Evolutionary conservation across 805 yeast species (phyloP).

Genomic region (Kuraishia hungarica): DNA sequence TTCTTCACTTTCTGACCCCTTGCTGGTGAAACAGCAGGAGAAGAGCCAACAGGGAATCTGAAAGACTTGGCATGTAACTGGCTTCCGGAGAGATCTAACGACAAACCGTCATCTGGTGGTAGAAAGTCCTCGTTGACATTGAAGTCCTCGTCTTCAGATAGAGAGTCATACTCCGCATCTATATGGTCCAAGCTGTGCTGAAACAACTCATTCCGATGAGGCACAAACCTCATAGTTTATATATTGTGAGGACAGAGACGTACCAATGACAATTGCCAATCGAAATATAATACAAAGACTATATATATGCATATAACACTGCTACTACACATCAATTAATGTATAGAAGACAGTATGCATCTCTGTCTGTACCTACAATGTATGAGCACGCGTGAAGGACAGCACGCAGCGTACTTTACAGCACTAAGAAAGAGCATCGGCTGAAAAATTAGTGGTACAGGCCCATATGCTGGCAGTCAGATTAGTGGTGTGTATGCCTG

Average conservation of each 20-base stretch:
- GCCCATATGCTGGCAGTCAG: background rate
- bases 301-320: background rate
- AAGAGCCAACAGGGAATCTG: background rate
- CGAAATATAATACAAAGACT: background rate
- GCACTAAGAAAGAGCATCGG: background rate
- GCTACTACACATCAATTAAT: too few species aligned
- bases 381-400: background rate
- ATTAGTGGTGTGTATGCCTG: background rate
- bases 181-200: constrained; percentile 14
- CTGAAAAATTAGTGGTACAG: background rate
- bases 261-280: background rate
- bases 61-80: too few species aligned
- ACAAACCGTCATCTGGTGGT: background rate
- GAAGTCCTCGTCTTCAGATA: constrained; percentile 11
- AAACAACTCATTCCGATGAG: constrained; percentile 14
- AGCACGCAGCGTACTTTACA: background rate
- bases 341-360: background rate
- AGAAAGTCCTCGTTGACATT: constrained; percentile 2
- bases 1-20: background rate
- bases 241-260: background rate
- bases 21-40: background rate
- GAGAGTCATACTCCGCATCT: constrained; percentile 18
- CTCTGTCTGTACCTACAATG: background rate
- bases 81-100: background rate
- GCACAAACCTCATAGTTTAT: constrained; percentile 18